phyloP scores from a whole-genome alignment of 257 asterid species.

The Striga asiatica region DNA sequence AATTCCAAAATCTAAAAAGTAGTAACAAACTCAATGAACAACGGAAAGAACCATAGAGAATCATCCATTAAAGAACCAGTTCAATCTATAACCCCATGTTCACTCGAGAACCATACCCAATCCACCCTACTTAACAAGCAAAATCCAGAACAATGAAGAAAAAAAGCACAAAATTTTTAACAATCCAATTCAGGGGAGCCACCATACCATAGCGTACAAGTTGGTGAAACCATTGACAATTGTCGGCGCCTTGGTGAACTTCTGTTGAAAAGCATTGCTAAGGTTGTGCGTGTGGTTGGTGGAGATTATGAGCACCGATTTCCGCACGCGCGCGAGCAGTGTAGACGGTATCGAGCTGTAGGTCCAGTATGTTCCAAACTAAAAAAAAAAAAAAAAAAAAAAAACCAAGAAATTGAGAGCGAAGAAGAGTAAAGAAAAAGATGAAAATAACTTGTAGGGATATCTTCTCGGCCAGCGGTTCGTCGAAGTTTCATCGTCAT shows the following conservation, averaged over 20 bases:
- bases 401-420: too few relatives aligned
- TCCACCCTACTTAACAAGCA: neutral
- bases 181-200: neutral
- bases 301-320: slow-evolving; percentile 86
- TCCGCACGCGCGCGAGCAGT: slow-evolving; percentile 56
- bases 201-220: slow-evolving; percentile 85
- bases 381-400: too few relatives aligned
- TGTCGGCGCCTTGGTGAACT: slow-evolving; percentile 78
- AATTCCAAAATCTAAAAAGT: neutral
- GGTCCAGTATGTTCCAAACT: too few relatives aligned
- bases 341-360: slow-evolving; percentile 79
- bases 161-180: neutral
- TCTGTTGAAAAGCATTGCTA: slow-evolving; percentile 92
- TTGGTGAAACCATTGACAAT: slow-evolving; percentile 88
- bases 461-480: too few relatives aligned
- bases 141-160: too few relatives aligned
- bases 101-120: neutral
- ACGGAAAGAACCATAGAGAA: too few relatives aligned
- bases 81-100: too few relatives aligned
- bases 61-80: too few relatives aligned
- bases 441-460: too few relatives aligned
- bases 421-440: too few relatives aligned
- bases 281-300: slow-evolving; percentile 97
- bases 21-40: neutral
- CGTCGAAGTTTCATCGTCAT: too few relatives aligned